phyloP scores from a whole-genome alignment of 2,329 filamentous ascomycete genomes.

The Samsoniella hepiali region DNA sequence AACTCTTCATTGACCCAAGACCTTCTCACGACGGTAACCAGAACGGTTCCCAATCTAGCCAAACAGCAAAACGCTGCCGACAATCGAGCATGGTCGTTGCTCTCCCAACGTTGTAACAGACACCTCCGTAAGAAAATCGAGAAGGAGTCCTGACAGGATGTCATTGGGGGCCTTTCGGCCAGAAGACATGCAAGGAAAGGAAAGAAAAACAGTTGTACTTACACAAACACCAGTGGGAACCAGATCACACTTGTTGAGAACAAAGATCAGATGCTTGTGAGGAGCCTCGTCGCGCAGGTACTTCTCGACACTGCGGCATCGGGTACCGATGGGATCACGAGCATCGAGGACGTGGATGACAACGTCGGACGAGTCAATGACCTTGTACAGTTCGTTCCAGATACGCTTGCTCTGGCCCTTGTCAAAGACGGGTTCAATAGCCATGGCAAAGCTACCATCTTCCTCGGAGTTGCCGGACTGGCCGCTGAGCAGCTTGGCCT shows the following conservation, averaged over 20 bases:
- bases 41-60: constrained; percentile 78
- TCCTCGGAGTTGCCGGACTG: constrained; percentile 55
- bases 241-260: constrained; percentile 61
- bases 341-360: constrained; percentile 93
- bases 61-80: constrained; percentile 35
- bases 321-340: constrained; percentile 82
- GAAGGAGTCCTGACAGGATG: constrained; percentile 79
- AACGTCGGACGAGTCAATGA: constrained; percentile 93
- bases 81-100: constrained; percentile 54
- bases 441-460: constrained; percentile 51
- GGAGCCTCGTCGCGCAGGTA: constrained; percentile 90
- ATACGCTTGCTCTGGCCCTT: constrained; percentile 96
- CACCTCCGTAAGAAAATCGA: constrained; percentile 69
- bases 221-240: constrained; percentile 91
- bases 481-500: constrained; percentile 72
- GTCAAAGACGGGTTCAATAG: constrained; percentile 83
- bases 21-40: constrained; percentile 76
- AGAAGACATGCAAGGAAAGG: constrained; percentile 29
- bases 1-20: constrained; percentile 87
- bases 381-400: constrained; percentile 95
- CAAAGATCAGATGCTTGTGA: constrained; percentile 77
- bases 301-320: constrained; percentile 76
- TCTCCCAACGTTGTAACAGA: constrained; percentile 99
- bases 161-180: constrained; percentile 53
- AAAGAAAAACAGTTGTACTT: constrained; percentile 51